These are phyloP conservation scores for Harringtonia aguacate DNA, from an alignment of 2,329 filamentous ascomycete species.

Conservation along the genomic window DNA sequence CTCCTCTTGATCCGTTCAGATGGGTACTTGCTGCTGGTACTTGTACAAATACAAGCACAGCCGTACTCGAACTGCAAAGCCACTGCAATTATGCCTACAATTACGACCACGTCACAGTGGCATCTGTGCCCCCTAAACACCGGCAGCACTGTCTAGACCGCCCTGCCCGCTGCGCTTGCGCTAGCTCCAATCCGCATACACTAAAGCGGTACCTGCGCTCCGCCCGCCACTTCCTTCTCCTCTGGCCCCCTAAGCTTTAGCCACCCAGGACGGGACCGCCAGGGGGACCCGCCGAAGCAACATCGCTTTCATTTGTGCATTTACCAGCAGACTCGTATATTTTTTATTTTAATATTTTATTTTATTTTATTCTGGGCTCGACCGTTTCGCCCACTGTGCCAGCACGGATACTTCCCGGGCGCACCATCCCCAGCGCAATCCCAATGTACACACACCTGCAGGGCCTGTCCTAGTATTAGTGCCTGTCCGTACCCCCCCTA, in stretches of 20 bases:
- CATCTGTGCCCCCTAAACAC: background rate
- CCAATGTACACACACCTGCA: no score
- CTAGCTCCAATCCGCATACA: background rate
- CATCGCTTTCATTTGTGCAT: conserved; percentile 1
- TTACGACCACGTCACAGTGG: no score
- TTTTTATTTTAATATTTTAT: background rate
- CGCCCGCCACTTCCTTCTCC: background rate
- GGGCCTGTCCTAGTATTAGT: no score
- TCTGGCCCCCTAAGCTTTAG: background rate
- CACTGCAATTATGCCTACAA: no score
- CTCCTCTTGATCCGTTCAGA: no score
- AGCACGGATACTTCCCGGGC: background rate
- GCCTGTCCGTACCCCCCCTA: background rate
- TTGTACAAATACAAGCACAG: no score
- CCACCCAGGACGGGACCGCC: background rate
- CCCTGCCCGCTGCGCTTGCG: background rate
- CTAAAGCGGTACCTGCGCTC: conserved; percentile 7
- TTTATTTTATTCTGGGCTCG: conserved; percentile 1
- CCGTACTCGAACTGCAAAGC: no score
- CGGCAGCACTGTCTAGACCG: conserved; percentile 1
- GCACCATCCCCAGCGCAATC: background rate
- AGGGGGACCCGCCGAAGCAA: conserved; percentile 3
- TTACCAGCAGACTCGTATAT: no score
- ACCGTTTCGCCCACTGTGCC: conserved; percentile 6
- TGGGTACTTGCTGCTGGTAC: no score